These are phyloP conservation scores for Chlorella vulgaris DNA, from an alignment of 139 green algal genomes.

Conservation along the genomic window DNA sequence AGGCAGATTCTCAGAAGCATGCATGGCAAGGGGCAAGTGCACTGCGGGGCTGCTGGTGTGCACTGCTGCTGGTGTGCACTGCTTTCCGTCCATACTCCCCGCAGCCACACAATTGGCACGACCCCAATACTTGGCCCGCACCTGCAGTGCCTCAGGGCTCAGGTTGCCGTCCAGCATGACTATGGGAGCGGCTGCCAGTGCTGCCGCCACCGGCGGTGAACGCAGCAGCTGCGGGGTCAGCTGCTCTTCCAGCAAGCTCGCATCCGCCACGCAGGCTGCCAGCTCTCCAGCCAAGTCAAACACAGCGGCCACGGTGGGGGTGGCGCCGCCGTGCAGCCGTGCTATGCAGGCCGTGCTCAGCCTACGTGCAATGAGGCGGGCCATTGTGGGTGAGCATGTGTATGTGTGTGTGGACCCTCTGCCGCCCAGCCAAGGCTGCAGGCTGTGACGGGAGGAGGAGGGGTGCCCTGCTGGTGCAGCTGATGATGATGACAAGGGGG, in stretches of 20 bases:
- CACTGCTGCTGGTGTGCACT: neutral
- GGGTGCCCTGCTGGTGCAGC: neutral
- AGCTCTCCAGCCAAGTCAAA: slow-evolving; percentile 62
- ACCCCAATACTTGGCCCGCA: neutral
- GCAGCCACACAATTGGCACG: too few relatives aligned
- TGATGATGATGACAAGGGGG: neutral
- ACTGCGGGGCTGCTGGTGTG: neutral
- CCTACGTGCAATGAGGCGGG: neutral
- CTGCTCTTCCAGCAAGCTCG: slow-evolving; percentile 49
- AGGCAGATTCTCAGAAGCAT: too few relatives aligned
- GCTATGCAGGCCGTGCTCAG: slow-evolving; percentile 30
- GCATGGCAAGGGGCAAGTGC: neutral
- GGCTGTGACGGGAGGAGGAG: neutral
- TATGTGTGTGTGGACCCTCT: too few relatives aligned
- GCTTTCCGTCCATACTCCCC: too few relatives aligned
- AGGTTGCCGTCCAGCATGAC: slow-evolving; percentile 71
- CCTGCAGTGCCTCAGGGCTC: slow-evolving; percentile 31
- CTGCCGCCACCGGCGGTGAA: neutral
- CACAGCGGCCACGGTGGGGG: slow-evolving; percentile 11
- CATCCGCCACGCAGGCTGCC: slow-evolving; percentile 67
- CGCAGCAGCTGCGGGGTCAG: slow-evolving; percentile 46
- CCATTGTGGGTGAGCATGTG: neutral
- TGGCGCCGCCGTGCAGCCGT: slow-evolving; percentile 25
- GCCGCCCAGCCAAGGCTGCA: too few relatives aligned
- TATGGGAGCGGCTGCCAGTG: slow-evolving; percentile 34